Conservation (phyloP, 2,329 filamentous ascomycete genomes). For the Helminthosporium solani region DNA sequence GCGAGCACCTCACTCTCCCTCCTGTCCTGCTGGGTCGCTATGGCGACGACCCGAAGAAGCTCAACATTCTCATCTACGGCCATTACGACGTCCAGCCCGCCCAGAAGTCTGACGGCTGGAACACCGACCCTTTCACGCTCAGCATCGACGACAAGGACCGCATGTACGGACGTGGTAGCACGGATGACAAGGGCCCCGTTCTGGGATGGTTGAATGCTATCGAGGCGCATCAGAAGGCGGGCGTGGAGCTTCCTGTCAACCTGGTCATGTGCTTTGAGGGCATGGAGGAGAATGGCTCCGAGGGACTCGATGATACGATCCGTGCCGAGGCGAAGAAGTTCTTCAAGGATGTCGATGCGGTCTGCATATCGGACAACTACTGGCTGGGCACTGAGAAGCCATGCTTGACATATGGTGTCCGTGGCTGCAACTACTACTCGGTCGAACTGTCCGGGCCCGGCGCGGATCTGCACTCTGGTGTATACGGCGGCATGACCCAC, state of each 20-base stretch:
- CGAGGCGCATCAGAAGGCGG: slow-evolving; percentile 93
- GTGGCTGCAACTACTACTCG: slow-evolving; percentile 97
- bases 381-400: slow-evolving; percentile 99
- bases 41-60: slow-evolving; percentile 87
- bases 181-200: slow-evolving; percentile 97
- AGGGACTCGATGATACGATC: slow-evolving; percentile 94
- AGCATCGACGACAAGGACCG: slow-evolving; percentile 84
- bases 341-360: slow-evolving; percentile 93
- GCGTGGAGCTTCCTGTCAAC: slow-evolving; percentile 94
- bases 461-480: slow-evolving; percentile 92
- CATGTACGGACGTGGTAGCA: slow-evolving; percentile 95
- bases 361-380: slow-evolving; percentile 99
- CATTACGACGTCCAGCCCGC: slow-evolving; percentile 99
- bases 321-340: slow-evolving; percentile 85
- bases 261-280: slow-evolving; percentile 99
- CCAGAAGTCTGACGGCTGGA: slow-evolving; percentile 90
- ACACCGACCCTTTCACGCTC: slow-evolving; percentile 89
- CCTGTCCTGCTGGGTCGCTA: slow-evolving; percentile 92
- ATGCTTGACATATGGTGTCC: slow-evolving; percentile 93
- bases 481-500: slow-evolving; percentile 93
- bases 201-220: slow-evolving; percentile 98
- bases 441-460: slow-evolving; percentile 87
- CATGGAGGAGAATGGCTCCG: slow-evolving; percentile 98
- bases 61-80: slow-evolving; percentile 93
- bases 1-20: slow-evolving; percentile 86